Percentiles rank a stretch among this genome's conserved stretches.
These are phyloP conservation scores for Musa beccarii DNA, from an alignment of 176 grass and related monocot genomes.

Conservation along the genomic window DNA sequence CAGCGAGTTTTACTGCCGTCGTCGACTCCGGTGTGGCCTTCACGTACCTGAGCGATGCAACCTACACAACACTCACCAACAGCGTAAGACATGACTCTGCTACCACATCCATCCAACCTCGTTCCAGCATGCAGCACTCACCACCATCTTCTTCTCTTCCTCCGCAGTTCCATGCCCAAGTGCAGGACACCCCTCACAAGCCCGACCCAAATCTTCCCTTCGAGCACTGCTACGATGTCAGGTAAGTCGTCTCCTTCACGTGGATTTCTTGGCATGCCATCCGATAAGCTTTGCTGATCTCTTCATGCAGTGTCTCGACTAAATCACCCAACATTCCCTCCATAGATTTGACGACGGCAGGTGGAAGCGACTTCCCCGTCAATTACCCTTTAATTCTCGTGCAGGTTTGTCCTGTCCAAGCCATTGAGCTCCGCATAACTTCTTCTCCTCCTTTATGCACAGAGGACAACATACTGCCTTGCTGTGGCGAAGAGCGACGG, in stretches of 20 bases:
- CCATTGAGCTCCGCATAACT: too few species aligned
- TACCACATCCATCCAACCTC: too few species aligned
- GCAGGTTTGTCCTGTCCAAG: constrained; percentile 4
- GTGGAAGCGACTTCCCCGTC: constrained; percentile 27
- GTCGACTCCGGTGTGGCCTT: constrained; percentile 76
- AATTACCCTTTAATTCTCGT: constrained; percentile 1
- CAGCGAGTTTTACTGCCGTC: constrained; percentile 45
- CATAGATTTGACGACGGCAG: constrained; percentile 22
- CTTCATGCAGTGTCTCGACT: too few species aligned
- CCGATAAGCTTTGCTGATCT: too few species aligned
- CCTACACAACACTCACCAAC: constrained; percentile 49
- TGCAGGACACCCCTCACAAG: constrained; percentile 1
- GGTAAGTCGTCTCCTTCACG: constrained; percentile 7
- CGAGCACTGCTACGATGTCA: constrained; percentile 30
- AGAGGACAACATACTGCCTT: constrained; percentile 21
- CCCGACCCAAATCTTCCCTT: constrained; percentile 16
- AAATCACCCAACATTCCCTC: neutral
- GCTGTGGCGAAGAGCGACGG: constrained; percentile 14
- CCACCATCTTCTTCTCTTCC: too few species aligned
- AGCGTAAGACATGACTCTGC: constrained; percentile 34
- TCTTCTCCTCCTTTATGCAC: neutral
- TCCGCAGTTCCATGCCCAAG: constrained; percentile 22
- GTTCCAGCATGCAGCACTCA: neutral
- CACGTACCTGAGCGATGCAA: constrained; percentile 65
- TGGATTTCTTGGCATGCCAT: too few species aligned